These are phyloP conservation scores for Ajuga reptans DNA, from an alignment of 305 asterid genomes.

Conservation along the genomic window DNA sequence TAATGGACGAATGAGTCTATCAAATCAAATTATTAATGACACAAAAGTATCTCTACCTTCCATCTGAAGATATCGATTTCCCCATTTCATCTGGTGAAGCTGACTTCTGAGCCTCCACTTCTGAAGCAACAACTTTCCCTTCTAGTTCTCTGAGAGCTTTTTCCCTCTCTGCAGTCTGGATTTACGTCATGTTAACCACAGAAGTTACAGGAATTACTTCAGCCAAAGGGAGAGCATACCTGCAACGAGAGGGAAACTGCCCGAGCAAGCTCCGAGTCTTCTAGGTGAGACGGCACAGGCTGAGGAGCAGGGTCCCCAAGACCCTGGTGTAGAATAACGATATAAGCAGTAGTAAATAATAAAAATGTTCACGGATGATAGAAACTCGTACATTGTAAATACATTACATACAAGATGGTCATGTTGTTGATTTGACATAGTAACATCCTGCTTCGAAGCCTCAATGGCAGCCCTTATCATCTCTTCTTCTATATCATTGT, in stretches of 20 bases:
- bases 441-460: conserved; percentile 83
- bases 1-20: neutral
- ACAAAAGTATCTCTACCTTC: conserved; percentile 44
- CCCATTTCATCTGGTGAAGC: conserved; percentile 41
- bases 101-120: conserved; percentile 32
- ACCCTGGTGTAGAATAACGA: conserved; percentile 39
- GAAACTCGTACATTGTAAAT: conserved; percentile 13
- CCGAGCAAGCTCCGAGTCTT: conserved; percentile 49
- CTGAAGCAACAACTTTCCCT: conserved; percentile 39
- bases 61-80: conserved; percentile 37
- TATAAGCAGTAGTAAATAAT: neutral
- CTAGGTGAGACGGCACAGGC: conserved; percentile 40
- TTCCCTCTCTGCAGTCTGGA: conserved; percentile 71
- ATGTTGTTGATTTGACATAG: conserved; percentile 35
- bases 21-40: neutral
- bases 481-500: conserved; percentile 85
- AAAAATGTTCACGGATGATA: conserved; percentile 4
- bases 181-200: conserved; percentile 30
- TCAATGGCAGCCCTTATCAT: conserved; percentile 95
- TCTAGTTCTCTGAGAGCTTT: conserved; percentile 37
- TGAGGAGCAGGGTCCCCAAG: conserved; percentile 33
- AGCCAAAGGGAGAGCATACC: conserved; percentile 33
- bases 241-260: conserved; percentile 70
- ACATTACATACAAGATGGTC: conserved; percentile 38
- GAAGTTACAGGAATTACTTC: neutral